These are phyloP conservation scores for Peribolospora baueri DNA, from an alignment of 768 basidiomycete species.

Conservation along the genomic window DNA sequence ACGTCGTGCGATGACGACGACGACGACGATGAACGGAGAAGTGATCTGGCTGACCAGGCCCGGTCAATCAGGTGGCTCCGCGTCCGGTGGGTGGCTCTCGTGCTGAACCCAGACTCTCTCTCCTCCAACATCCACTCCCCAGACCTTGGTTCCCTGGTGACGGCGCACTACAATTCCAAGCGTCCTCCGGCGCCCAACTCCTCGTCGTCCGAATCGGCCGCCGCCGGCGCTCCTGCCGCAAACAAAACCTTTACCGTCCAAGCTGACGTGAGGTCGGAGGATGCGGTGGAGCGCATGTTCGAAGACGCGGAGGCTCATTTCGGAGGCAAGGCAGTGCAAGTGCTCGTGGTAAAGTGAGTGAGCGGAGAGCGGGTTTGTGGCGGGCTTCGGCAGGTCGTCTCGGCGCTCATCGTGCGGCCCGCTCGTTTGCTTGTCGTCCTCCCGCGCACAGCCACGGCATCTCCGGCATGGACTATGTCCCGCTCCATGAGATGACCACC, in stretches of 20 bases:
- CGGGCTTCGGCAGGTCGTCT: constrained; percentile 7
- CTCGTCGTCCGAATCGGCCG: constrained; percentile 9
- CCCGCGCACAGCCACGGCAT: constrained; percentile 2
- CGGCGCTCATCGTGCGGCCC: constrained; percentile 26
- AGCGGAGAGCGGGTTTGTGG: constrained; percentile 27
- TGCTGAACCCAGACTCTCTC: neutral
- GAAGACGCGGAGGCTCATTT: constrained; percentile 1
- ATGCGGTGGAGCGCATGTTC: constrained; percentile 31
- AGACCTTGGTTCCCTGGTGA: constrained; percentile 49
- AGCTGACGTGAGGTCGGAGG: constrained; percentile 37
- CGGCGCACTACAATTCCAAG: constrained; percentile 40
- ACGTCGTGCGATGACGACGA: too few relatives aligned
- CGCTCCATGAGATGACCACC: constrained; percentile 34
- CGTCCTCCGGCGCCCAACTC: constrained; percentile 11
- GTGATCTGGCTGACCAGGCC: too few relatives aligned
- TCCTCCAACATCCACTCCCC: constrained; percentile 1
- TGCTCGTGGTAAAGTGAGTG: neutral
- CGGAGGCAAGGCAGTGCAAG: constrained; percentile 13
- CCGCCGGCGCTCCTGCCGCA: constrained; percentile 23
- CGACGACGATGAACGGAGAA: too few relatives aligned
- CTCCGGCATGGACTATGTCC: constrained; percentile 20
- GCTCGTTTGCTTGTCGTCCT: neutral
- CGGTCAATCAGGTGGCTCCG: too few relatives aligned
- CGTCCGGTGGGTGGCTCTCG: neutral
- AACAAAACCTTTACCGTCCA: constrained; percentile 22